A percentile compares a stretch with the other conserved stretches of the same genome.
Conservation (phyloP, 208 protist species). For the Blechomonas ayalai region DNA sequence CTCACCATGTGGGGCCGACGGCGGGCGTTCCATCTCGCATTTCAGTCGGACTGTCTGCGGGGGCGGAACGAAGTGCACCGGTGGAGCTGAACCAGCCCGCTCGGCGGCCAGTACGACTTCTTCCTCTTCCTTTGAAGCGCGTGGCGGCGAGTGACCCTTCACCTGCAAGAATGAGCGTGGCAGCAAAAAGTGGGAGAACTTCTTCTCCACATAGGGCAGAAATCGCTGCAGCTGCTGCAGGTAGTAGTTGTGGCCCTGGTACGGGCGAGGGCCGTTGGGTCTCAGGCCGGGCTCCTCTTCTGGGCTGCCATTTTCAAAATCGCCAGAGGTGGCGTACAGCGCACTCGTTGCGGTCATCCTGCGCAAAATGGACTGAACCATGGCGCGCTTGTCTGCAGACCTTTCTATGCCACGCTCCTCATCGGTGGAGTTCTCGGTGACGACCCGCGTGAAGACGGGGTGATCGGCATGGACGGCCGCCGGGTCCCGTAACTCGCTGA, state of each 20-base stretch:
- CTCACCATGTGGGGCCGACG: not conserved
- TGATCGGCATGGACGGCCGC: slow-evolving; percentile 22
- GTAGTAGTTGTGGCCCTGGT: slow-evolving; percentile 31
- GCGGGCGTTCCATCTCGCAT: not conserved
- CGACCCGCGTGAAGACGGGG: slow-evolving; percentile 40
- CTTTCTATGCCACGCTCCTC: not conserved
- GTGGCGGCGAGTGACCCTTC: slow-evolving; percentile 35
- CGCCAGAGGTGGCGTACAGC: no score
- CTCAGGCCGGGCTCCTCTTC: not conserved
- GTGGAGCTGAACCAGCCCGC: not conserved
- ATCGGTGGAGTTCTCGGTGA: slow-evolving; percentile 8
- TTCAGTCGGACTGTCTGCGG: slow-evolving; percentile 11
- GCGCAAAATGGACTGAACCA: no score
- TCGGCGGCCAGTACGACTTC: not conserved
- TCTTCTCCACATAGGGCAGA: slow-evolving; percentile 33
- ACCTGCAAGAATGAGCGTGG: slow-evolving; percentile 60
- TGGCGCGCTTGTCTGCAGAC: not conserved
- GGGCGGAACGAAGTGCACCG: slow-evolving; percentile 33
- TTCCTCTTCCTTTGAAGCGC: slow-evolving; percentile 20
- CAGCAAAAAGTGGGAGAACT: slow-evolving; percentile 58
- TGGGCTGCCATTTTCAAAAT: not conserved
- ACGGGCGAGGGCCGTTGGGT: not conserved
- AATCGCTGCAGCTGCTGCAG: slow-evolving; percentile 25
- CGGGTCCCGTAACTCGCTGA: slow-evolving; percentile 36
- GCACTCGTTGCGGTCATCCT: no score